phyloP scores from a whole-genome alignment of 2,329 filamentous ascomycete genomes.

The Juglanconis sp. region DNA sequence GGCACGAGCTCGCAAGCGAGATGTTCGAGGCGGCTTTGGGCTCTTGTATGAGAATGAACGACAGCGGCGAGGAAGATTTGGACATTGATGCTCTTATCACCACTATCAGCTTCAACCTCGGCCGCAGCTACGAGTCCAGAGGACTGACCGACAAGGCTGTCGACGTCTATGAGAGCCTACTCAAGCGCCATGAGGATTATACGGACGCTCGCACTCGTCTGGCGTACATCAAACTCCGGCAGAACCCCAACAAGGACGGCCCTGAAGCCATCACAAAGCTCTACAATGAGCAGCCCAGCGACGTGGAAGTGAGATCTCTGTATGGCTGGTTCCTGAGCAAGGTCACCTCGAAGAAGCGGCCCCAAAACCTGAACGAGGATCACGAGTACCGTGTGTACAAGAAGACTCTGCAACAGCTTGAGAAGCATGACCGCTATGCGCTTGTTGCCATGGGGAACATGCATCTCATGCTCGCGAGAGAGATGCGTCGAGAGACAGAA shows the following conservation, averaged over 20 bases:
- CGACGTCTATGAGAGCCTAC: slow-evolving; percentile 81
- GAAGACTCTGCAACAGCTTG: slow-evolving; percentile 86
- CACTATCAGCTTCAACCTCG: slow-evolving; percentile 95
- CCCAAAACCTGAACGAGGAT: slow-evolving; percentile 79
- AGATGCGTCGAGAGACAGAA: slow-evolving; percentile 90
- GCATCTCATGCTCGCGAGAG: slow-evolving; percentile 79
- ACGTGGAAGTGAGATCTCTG: slow-evolving; percentile 86
- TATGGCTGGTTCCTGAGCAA: slow-evolving; percentile 96
- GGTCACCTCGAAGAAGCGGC: slow-evolving; percentile 73
- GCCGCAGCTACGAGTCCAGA: slow-evolving; percentile 85
- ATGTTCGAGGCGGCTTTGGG: slow-evolving; percentile 90
- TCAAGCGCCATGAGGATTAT: slow-evolving; percentile 85
- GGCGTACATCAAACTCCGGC: slow-evolving; percentile 83
- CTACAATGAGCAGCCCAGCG: slow-evolving; percentile 77
- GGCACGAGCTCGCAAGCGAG: slow-evolving; percentile 73
- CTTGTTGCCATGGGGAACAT: slow-evolving; percentile 96
- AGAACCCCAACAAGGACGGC: slow-evolving; percentile 78
- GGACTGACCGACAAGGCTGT: slow-evolving; percentile 78
- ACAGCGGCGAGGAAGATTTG: slow-evolving; percentile 67
- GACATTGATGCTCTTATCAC: slow-evolving; percentile 92
- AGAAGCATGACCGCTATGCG: slow-evolving; percentile 98
- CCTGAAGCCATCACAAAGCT: slow-evolving; percentile 82
- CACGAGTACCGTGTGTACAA: slow-evolving; percentile 93
- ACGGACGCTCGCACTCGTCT: slow-evolving; percentile 85
- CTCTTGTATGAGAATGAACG: slow-evolving; percentile 77